A percentile compares a stretch with the other conserved stretches of the same genome.
These are phyloP conservation scores for Curvularia verruculosa DNA, from an alignment of 2,329 filamentous ascomycete species.

Conservation along the genomic window DNA sequence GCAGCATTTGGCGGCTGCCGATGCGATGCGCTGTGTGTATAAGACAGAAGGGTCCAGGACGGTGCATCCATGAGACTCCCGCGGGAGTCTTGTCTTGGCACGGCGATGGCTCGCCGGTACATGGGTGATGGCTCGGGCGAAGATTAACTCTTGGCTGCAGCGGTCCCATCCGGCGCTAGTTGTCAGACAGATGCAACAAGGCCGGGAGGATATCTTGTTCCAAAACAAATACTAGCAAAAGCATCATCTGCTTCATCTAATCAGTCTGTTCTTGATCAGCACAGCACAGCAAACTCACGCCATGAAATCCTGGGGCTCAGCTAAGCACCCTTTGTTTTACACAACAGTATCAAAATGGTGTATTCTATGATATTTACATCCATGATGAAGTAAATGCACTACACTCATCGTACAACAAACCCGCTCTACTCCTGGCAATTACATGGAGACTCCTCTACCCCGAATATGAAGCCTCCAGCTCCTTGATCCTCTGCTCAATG, in stretches of 20 bases:
- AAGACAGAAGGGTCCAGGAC: neutral
- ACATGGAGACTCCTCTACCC: neutral
- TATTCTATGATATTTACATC: neutral
- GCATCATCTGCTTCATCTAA: neutral
- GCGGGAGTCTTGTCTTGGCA: constrained; percentile 3
- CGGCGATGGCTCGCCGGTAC: constrained; percentile 8
- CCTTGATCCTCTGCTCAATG: constrained; percentile 80
- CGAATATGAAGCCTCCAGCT: constrained; percentile 62
- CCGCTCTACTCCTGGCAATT: neutral
- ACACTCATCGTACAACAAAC: neutral
- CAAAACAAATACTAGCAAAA: neutral
- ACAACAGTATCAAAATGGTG: neutral
- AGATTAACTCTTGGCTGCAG: constrained; percentile 1
- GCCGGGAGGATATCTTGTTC: neutral
- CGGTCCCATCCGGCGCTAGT: constrained; percentile 11
- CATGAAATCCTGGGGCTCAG: neutral
- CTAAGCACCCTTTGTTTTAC: neutral
- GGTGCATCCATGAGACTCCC: neutral
- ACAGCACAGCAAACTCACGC: neutral
- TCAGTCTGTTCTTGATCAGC: neutral
- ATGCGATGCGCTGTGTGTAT: constrained; percentile 8
- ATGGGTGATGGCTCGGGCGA: constrained; percentile 9
- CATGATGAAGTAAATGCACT: neutral
- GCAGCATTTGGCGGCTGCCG: constrained; percentile 11
- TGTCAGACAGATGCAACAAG: no score